Evolutionary conservation across 306 rosid species (phyloP).

Genomic region (Prunus campanulata): DNA sequence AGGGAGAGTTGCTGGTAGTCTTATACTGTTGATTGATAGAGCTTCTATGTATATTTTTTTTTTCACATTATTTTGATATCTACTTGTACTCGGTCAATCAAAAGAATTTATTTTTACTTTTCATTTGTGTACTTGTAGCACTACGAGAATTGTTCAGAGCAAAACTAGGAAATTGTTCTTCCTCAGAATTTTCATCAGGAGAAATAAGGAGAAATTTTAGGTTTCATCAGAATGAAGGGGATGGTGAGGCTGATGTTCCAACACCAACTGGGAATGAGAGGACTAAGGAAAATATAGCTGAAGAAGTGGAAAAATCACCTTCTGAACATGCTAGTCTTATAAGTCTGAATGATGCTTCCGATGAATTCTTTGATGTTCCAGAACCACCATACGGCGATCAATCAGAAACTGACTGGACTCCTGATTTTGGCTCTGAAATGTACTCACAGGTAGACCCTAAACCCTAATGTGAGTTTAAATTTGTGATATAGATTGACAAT

Average conservation of each 20-base stretch:
- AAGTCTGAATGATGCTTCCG: conserved; percentile 65
- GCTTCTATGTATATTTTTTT: background rate
- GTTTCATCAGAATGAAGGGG: conserved; percentile 29
- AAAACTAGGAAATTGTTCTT: conserved; percentile 38
- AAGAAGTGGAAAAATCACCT: conserved; percentile 40
- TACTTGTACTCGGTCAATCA: background rate
- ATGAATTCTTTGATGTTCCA: conserved; percentile 82
- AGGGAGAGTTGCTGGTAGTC: conserved; percentile 72
- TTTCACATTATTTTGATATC: background rate
- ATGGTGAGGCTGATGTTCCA: conserved; percentile 36
- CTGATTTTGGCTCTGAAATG: conserved; percentile 38
- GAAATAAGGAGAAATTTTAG: conserved; percentile 49
- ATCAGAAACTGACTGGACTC: conserved; percentile 50
- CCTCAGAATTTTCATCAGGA: conserved; percentile 49
- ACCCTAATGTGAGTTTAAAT: background rate
- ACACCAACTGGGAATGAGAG: conserved; percentile 16
- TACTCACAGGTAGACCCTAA: conserved; percentile 31
- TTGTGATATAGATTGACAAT: background rate
- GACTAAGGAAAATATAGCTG: conserved; percentile 23
- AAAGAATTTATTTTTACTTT: background rate
- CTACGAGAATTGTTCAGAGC: conserved; percentile 65
- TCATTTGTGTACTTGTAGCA: conserved; percentile 37
- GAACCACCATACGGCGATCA: conserved; percentile 53
- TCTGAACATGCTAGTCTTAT: conserved; percentile 50
- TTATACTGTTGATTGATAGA: conserved; percentile 7